Evolutionary conservation across 2,329 filamentous ascomycete species (phyloP).

Genomic region (Fusarium mundagurra): DNA sequence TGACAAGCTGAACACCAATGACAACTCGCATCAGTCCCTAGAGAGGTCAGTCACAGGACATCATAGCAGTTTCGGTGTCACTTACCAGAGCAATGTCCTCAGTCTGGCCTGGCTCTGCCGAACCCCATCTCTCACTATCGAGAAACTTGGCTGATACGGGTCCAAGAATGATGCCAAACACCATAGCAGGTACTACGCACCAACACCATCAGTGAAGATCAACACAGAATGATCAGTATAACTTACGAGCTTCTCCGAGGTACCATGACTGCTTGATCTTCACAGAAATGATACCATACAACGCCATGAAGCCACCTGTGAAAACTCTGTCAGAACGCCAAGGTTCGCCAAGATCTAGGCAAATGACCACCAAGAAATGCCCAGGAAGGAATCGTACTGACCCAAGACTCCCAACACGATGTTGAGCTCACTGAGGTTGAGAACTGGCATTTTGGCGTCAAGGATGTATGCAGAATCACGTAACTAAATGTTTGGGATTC

Average conservation of each 20-base stretch:
- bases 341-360: conserved; percentile 3
- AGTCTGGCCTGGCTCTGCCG: conserved; percentile 43
- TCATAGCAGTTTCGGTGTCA: background rate
- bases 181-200: conserved; percentile 61
- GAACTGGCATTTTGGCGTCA: conserved; percentile 31
- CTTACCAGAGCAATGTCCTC: conserved; percentile 53
- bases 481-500: background rate
- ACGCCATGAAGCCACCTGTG: conserved; percentile 57
- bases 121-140: conserved; percentile 48
- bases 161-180: conserved; percentile 64
- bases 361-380: background rate
- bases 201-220: background rate
- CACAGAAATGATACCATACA: conserved; percentile 61
- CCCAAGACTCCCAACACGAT: conserved; percentile 59
- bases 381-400: conserved; percentile 37
- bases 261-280: conserved; percentile 64
- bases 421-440: conserved; percentile 63
- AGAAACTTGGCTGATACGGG: conserved; percentile 65
- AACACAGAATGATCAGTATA: rapidly evolving
- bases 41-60: background rate
- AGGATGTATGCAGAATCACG: background rate
- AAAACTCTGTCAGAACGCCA: conserved; percentile 21
- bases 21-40: conserved; percentile 65
- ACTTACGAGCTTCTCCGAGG: conserved; percentile 63
- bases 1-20: conserved; percentile 71